Percentiles rank a stretch among this genome's conserved stretches.
Evolutionary conservation across 306 rosid species (phyloP).

Genomic region (Citrullus mucosospermus): DNA sequence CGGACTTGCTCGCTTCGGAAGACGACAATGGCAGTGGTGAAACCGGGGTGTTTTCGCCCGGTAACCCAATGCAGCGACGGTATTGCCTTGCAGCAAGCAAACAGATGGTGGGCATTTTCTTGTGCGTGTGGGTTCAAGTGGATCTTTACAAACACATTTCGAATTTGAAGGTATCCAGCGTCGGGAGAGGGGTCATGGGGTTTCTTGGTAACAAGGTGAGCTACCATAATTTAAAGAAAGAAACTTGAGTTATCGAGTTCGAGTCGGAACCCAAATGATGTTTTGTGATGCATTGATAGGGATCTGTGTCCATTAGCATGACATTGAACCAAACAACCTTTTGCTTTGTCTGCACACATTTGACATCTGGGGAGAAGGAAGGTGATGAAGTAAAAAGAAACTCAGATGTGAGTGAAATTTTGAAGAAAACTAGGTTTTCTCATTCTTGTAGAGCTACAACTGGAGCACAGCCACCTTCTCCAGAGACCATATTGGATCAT

Average conservation of each 20-base stretch:
- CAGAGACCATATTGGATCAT: slow-evolving; percentile 55
- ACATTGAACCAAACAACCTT: slow-evolving; percentile 43
- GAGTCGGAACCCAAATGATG: background rate
- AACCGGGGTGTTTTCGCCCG: slow-evolving; percentile 12
- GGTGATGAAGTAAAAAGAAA: slow-evolving; percentile 75
- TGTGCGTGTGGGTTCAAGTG: slow-evolving; percentile 57
- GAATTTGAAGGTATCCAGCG: slow-evolving; percentile 50
- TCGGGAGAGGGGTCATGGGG: slow-evolving; percentile 91
- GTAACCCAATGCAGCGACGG: background rate
- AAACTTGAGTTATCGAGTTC: background rate
- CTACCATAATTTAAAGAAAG: background rate
- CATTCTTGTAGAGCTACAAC: slow-evolving; percentile 17
- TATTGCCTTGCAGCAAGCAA: slow-evolving; percentile 61
- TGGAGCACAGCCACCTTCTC: slow-evolving; percentile 18
- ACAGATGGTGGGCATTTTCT: slow-evolving; percentile 91
- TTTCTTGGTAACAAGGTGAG: slow-evolving; percentile 87
- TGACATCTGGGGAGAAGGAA: slow-evolving; percentile 79
- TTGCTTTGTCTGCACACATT: slow-evolving; percentile 89
- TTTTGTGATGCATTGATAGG: slow-evolving; percentile 28
- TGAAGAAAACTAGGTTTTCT: slow-evolving; percentile 65
- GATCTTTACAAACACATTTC: slow-evolving; percentile 32
- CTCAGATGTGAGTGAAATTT: slow-evolving; percentile 56
- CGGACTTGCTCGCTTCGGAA: slow-evolving; percentile 30
- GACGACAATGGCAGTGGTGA: slow-evolving; percentile 17
- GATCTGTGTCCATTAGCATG: slow-evolving; percentile 82